phyloP scores from a whole-genome alignment of 345 rosid genomes.

The Populus nigra region DNA sequence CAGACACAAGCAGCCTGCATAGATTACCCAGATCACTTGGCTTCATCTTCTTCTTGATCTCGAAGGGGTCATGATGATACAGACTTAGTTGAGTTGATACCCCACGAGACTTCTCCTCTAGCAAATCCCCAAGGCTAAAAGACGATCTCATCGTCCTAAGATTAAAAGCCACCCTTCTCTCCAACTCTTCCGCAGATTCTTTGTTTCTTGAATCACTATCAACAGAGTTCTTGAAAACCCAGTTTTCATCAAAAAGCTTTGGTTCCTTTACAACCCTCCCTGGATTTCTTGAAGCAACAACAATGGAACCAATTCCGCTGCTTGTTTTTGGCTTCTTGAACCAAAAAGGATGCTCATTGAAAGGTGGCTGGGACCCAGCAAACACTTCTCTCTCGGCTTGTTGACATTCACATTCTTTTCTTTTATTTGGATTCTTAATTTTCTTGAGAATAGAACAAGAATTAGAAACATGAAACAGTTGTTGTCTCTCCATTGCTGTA shows the following conservation, averaged over 20 bases:
- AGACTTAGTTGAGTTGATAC: not conserved
- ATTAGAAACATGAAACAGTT: not conserved
- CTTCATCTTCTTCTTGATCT: constrained; percentile 11
- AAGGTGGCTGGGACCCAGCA: not conserved
- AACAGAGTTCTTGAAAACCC: not conserved
- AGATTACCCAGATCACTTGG: not conserved
- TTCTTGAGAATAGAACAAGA: not conserved
- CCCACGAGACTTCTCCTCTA: not conserved
- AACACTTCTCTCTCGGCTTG: not conserved
- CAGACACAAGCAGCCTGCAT: constrained; percentile 6
- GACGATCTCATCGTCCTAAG: not conserved
- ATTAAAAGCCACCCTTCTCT: not conserved
- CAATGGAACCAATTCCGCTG: not conserved
- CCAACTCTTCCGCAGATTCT: not conserved
- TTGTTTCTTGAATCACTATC: not conserved
- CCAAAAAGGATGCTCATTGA: not conserved
- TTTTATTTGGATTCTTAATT: not conserved
- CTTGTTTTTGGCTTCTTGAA: not conserved
- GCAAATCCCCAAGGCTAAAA: not conserved
- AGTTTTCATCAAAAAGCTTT: not conserved
- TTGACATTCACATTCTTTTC: not conserved
- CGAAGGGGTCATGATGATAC: not conserved
- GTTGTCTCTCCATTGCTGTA: not conserved
- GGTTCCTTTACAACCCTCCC: not conserved
- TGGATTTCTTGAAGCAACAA: not conserved